phyloP scores from a whole-genome alignment of 768 basidiomycete genomes.

The Suillus discolor region DNA sequence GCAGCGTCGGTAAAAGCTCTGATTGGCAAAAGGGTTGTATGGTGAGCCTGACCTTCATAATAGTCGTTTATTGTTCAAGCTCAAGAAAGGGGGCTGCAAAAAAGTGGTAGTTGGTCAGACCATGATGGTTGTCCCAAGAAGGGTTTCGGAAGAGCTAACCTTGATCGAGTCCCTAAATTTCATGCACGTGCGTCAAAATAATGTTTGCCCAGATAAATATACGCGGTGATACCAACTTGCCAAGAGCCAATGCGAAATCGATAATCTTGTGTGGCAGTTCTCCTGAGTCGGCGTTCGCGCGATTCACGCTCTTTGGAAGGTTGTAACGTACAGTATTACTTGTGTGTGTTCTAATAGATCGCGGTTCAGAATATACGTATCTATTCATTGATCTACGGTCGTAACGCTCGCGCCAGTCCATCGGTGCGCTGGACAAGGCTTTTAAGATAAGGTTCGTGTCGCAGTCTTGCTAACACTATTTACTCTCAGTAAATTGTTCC shows the following conservation, averaged over 20 bases:
- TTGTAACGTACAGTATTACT: neutral
- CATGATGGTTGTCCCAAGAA: conserved; percentile 28
- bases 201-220: neutral
- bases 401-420: neutral
- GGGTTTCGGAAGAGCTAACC: conserved; percentile 4
- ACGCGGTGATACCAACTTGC: neutral
- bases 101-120: conserved; percentile 22
- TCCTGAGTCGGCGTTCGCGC: neutral
- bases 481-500: neutral
- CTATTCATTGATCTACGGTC: too few species aligned
- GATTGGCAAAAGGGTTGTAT: conserved; percentile 5
- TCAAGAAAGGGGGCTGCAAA: conserved; percentile 11
- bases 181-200: conserved; percentile 51
- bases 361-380: neutral
- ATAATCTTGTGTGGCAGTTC: neutral
- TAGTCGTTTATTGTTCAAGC: conserved; percentile 16
- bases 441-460: neutral
- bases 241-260: neutral
- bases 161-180: neutral
- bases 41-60: conserved; percentile 33
- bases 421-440: too few species aligned
- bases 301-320: neutral
- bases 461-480: neutral
- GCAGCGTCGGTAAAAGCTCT: conserved; percentile 3
- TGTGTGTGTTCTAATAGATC: neutral